Evolutionary conservation across 805 yeast species (phyloP).

Genomic region (Candida sanyiensis): DNA sequence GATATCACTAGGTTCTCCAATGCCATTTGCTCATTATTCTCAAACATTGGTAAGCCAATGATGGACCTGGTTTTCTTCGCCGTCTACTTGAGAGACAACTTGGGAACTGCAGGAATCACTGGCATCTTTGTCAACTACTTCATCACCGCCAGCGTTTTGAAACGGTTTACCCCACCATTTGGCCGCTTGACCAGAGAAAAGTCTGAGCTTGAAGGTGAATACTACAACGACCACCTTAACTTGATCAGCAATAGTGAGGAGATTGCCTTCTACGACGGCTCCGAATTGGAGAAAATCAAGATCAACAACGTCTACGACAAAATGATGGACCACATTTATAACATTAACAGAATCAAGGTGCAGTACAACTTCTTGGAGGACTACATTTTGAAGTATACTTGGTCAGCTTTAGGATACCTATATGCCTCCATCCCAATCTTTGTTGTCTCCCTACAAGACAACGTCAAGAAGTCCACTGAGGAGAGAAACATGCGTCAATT

Average conservation of each 20-base stretch:
- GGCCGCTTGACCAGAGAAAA: slow-evolving; percentile 68
- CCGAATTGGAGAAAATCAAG: slow-evolving; percentile 66
- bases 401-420: slow-evolving; percentile 94
- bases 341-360: slow-evolving; percentile 54
- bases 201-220: slow-evolving; percentile 81
- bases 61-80: slow-evolving; percentile 83
- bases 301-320: slow-evolving; percentile 52
- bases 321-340: slow-evolving; percentile 49
- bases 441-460: slow-evolving; percentile 39
- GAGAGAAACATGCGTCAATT: slow-evolving; percentile 77
- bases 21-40: slow-evolving; percentile 75
- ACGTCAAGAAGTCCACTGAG: slow-evolving; percentile 26
- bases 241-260: slow-evolving; percentile 88
- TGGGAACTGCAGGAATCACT: slow-evolving; percentile 79
- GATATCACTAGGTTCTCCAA: slow-evolving; percentile 79
- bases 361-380: slow-evolving; percentile 74
- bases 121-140: slow-evolving; percentile 82
- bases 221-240: slow-evolving; percentile 79
- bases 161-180: slow-evolving; percentile 75
- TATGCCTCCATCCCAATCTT: slow-evolving; percentile 88
- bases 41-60: slow-evolving; percentile 87
- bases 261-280: slow-evolving; percentile 90
- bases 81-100: slow-evolving; percentile 72
- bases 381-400: slow-evolving; percentile 79
- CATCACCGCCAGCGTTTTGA: slow-evolving; percentile 69